phyloP scores from a whole-genome alignment of 2,329 filamentous ascomycete genomes.

The Trichoderma sp. region DNA sequence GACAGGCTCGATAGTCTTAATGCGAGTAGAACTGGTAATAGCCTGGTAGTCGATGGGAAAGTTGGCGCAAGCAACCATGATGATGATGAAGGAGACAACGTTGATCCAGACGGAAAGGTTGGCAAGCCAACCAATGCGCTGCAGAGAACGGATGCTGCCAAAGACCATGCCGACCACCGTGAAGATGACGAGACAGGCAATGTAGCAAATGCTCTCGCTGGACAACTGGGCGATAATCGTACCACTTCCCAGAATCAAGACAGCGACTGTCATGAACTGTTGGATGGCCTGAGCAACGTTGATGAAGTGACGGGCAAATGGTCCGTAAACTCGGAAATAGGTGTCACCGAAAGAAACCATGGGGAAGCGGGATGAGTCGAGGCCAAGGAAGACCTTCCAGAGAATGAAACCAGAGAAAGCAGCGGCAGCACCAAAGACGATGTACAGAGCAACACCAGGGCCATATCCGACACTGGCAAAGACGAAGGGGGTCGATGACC shows the following conservation, averaged over 20 bases:
- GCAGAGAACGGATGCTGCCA: conserved; percentile 20
- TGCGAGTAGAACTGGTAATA: conserved; percentile 2
- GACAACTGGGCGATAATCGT: conserved; percentile 21
- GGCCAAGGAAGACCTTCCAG: conserved; percentile 25
- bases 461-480: conserved; percentile 26
- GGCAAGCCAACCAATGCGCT: conserved; percentile 22
- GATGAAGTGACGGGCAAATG: conserved; percentile 23
- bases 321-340: conserved; percentile 25
- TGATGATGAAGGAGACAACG: conserved; percentile 19
- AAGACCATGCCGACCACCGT: conserved; percentile 25
- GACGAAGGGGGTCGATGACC: conserved; percentile 24
- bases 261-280: conserved; percentile 23
- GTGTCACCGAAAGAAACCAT: conserved; percentile 27
- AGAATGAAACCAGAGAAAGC: conserved; percentile 23
- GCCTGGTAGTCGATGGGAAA: conserved; percentile 23
- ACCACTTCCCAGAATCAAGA: conserved; percentile 20
- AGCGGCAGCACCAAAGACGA: conserved; percentile 16
- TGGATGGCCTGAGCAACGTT: conserved; percentile 23
- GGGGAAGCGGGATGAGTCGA: conserved; percentile 23
- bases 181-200: conserved; percentile 24
- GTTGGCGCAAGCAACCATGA: conserved; percentile 24
- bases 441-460: conserved; percentile 24
- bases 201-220: conserved; percentile 18
- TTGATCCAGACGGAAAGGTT: conserved; percentile 25
- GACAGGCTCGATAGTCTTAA: conserved; percentile 18